Evolutionary conservation across 2,329 filamentous ascomycete genomes (phyloP).

Genomic region (Fusarium sp.): DNA sequence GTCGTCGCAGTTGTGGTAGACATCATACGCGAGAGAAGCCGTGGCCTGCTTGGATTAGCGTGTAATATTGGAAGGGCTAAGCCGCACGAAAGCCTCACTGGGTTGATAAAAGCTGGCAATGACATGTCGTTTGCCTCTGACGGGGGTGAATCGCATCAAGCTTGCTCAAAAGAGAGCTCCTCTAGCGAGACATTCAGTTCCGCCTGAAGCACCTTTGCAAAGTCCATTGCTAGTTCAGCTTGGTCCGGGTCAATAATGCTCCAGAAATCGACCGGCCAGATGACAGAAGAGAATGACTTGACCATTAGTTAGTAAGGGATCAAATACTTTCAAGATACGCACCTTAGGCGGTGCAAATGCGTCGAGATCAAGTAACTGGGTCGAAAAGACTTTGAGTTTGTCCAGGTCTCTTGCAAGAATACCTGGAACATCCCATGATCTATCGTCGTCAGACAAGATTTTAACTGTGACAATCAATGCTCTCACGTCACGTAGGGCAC

Average conservation of each 20-base stretch:
- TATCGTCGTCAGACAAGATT: not conserved
- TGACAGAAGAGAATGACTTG: not conserved
- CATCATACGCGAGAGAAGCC: not conserved
- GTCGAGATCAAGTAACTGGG: not conserved
- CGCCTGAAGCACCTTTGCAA: not conserved
- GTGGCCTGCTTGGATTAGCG: not conserved
- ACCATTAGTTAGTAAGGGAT: not conserved
- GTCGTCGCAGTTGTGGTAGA: not conserved
- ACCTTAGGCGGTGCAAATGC: not conserved
- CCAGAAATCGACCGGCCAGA: not conserved
- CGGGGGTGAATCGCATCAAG: not conserved
- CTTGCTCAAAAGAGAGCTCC: not conserved
- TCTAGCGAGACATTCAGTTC: not conserved
- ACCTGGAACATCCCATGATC: not conserved
- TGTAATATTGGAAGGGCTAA: fast-evolving
- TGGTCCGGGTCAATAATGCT: not conserved
- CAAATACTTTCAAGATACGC: too few relatives aligned
- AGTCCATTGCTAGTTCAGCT: not conserved
- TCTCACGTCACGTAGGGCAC: not conserved
- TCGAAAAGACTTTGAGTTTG: not conserved
- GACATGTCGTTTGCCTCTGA: not conserved
- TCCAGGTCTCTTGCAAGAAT: not conserved
- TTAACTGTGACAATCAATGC: not conserved
- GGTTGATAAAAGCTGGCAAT: not conserved
- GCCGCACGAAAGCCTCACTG: not conserved